phyloP scores from a whole-genome alignment of 257 asterid species.

The Ophiorrhiza pumila region DNA sequence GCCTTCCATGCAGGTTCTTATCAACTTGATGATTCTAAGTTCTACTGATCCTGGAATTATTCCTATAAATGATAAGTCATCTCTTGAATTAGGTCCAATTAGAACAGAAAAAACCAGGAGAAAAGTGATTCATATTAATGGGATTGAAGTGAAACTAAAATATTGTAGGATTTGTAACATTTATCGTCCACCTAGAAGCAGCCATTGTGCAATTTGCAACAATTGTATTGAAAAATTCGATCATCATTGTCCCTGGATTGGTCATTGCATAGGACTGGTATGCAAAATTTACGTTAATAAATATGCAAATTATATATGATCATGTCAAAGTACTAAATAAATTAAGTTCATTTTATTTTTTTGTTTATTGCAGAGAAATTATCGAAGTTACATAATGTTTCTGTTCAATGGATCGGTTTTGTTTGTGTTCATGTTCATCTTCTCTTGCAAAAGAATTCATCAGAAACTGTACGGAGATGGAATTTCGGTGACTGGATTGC shows the following conservation, averaged over 20 bases:
- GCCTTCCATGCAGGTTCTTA: slow-evolving; percentile 14
- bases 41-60: slow-evolving; percentile 23
- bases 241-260: slow-evolving; percentile 44
- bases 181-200: slow-evolving; percentile 30
- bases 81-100: background rate
- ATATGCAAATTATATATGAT: no score
- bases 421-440: slow-evolving; percentile 28
- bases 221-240: slow-evolving; percentile 42
- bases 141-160: slow-evolving; percentile 28
- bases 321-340: background rate
- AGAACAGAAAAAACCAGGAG: background rate
- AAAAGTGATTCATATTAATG: slow-evolving; percentile 16
- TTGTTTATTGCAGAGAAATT: slow-evolving; percentile 31
- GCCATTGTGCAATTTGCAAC: slow-evolving; percentile 35
- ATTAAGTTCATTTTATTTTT: background rate
- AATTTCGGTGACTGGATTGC: slow-evolving; percentile 11
- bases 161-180: slow-evolving; percentile 36
- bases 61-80: slow-evolving; percentile 3
- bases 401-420: slow-evolving; percentile 17
- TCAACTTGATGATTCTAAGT: slow-evolving; percentile 22
- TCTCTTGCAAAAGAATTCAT: slow-evolving; percentile 20
- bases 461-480: slow-evolving; percentile 4
- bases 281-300: background rate
- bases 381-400: slow-evolving; percentile 21
- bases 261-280: slow-evolving; percentile 44